Base-by-base conservation (phyloP, 495 filamentous ascomycete species). In the Apiosordaria backusii region DNA sequence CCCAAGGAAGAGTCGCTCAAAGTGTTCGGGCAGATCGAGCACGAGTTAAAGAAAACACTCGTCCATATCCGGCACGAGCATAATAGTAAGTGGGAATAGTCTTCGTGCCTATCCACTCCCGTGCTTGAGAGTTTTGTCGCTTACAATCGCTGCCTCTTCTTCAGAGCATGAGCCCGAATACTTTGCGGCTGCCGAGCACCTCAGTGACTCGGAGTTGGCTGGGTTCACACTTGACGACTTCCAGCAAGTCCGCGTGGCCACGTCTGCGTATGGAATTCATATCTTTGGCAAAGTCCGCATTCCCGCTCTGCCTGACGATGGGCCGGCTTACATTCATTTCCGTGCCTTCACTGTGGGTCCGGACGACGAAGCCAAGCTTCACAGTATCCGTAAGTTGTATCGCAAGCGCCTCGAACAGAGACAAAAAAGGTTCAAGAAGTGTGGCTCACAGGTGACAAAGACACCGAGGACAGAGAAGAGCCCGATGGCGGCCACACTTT, bases 261-360 rank as follows among this genome's bases (percentile, higher is more conserved):
- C 68, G 6, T 79, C 80, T 0, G 82, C 83, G 1, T 87, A 87
- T 69, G 85, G 86, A 1, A 67, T 84, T 13, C 83, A 85, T 70
- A 69, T 88, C 18, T 84, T 88, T 66, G 84, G 84, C 68, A 86
- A 85, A 68, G 71, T 87, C 54, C 79, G 78, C 22, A 73, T 87
- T 25, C 83, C 81, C 4, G 76, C 78, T 35, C 60, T 78, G 71
- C 74, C 77, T 24, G 76, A 80, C 50, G 65, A 67, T 1, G 79
- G 79, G 0, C 78, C 77, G 16, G 78, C 76, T 0, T 84, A 79
- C 66, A 71, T 84, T 25, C 80, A 82, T 70, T 78, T 87, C 66
- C 79, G 84, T 50, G 73, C 82, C 29, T 87, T 87, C 71, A 77
- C 81, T 21, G 74, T 81, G 6, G 79, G 76, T 6, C 74, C 80